Evolutionary conservation across 2,329 filamentous ascomycete genomes (phyloP).

Genomic region (Trichoderma koningiopsis): DNA sequence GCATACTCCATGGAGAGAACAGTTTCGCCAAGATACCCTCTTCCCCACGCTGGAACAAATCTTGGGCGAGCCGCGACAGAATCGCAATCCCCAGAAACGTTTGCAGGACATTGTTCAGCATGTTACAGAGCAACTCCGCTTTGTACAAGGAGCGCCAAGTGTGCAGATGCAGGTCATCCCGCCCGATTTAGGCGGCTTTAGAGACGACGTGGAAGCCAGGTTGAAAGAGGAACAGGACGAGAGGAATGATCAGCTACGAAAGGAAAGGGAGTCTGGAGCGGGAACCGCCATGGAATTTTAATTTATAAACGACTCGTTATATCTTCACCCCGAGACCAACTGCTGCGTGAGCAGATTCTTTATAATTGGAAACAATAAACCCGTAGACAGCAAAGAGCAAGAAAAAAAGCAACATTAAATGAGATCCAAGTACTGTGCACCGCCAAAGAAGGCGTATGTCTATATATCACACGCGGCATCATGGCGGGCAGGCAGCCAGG

Average conservation of each 20-base stretch:
- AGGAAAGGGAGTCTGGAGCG: slow-evolving; percentile 58
- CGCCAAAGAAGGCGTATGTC: slow-evolving; percentile 3
- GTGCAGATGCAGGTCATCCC: slow-evolving; percentile 83
- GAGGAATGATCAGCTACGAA: slow-evolving; percentile 56
- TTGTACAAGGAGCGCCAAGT: slow-evolving; percentile 81
- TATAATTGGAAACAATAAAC: slow-evolving; percentile 3
- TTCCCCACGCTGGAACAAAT: slow-evolving; percentile 83
- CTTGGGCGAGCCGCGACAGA: slow-evolving; percentile 67
- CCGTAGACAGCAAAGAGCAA: slow-evolving; percentile 19
- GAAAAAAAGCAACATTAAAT: slow-evolving; percentile 20
- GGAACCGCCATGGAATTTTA: slow-evolving; percentile 59
- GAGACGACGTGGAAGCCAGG: slow-evolving; percentile 69
- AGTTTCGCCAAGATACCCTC: slow-evolving; percentile 84
- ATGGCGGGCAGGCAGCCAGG: slow-evolving; percentile 2
- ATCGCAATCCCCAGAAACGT: slow-evolving; percentile 77
- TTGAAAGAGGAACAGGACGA: slow-evolving; percentile 67
- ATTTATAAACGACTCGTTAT: slow-evolving; percentile 7
- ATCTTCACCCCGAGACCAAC: slow-evolving; percentile 4
- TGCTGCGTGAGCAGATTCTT: slow-evolving; percentile 2
- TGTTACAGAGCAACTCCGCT: slow-evolving; percentile 82
- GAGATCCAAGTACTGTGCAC: slow-evolving; percentile 9
- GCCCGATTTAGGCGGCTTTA: slow-evolving; percentile 68
- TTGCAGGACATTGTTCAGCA: slow-evolving; percentile 75
- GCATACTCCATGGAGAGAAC: slow-evolving; percentile 81
- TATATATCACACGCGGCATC: slow-evolving; percentile 12